Base-by-base conservation (phyloP, 2,329 filamentous ascomycete species). In the Claviceps spartinae region DNA sequence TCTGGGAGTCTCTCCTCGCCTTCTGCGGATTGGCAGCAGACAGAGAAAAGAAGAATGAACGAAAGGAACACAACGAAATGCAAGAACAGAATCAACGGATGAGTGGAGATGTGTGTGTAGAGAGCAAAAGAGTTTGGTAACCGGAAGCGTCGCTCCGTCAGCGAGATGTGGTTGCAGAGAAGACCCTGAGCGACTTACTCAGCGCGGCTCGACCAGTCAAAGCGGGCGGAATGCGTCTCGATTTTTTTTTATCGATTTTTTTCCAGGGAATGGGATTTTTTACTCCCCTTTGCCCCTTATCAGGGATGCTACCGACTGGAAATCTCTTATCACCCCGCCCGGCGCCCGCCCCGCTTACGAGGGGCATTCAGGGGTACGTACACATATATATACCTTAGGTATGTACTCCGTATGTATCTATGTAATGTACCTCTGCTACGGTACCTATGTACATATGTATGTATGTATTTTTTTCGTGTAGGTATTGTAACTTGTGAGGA, bases 321-420 rank as follows among this genome's bases (percentile, higher is more conserved):
- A 49, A 38, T 36, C n/a, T 52, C 50, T 52, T 48, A 52, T 52
- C 50, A 40, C 44, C 37, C 44, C 37, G 14, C 20, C 37, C 43
- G 41, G 36, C 24, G 14, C 20, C 37, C 43, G 41, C 16, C 38
- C 38, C 14, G 3, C 38, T 14, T n/a, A 14, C 37, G 13, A 40
- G n/a, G n/a, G 38, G 30, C 30, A 11, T 4, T 26, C 20, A 44
- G 42, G 22, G 22, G 42, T 44, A 16, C n/a, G 16, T 34, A 14
- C 14, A n/a, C n/a, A n/a, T n/a, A n/a, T n/a, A n/a, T n/a, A 18
- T 26, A 24, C 41, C 44, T 34, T 46, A 5, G 44, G 24, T 34
- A 4, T 3, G 20, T 22, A 22, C 20, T 22, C 20, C 20, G 20
- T 22, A 22, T 22, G 20, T 22, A 22, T 1, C 18, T 18, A 18